Base-by-base conservation (phyloP, 345 rosid species). In the Mangifera indica region DNA sequence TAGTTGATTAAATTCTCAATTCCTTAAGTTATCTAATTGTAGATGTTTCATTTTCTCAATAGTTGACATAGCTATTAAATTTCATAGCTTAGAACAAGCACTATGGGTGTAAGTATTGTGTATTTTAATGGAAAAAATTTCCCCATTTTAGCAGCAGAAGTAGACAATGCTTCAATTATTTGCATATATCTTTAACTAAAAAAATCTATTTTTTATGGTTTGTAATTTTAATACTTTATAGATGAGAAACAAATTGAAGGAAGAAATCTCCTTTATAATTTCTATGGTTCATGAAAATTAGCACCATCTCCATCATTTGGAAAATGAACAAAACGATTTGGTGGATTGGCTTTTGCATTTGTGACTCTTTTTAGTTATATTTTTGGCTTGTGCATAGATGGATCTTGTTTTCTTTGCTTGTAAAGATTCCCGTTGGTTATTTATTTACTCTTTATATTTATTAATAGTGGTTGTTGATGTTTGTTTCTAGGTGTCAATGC, bases 401-500 rank as follows among this genome's bases (percentile, higher is more conserved):
- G 56, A 18, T 14, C 48, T 18, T 26, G 7, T 17, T 72, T 61
- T 46, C 12, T 21, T 29, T 60, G n/a, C 49, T 21, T 46, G 11
- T 21, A 49, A 62, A 55, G 26, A 54, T 22, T 25, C 42, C n/a
- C 11, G 13, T 0, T 46, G 8, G 13, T 68, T 69, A 54, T 20
- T 42, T 32, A 6, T 53, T 37, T 18, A 8, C n/a, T 48, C 15
- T 66, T 13, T 14, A 20, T 59, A n/a, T 22, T 15, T 20, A 53
- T 5, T 42, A 7, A 5, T 45, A 46, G 42, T 51, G 21, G 17
- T 73, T 17, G 21, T 42, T 61, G 17, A 55, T 17, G 51, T 72
- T 5, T 7, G 7, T 74, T 59, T 67, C 66, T 58, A 57, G 49
- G 40, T 29, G 40, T 62, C 66, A 63, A 76, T 72, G 29, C 18